phyloP scores from a whole-genome alignment of 1,139 yeast genomes.

The Zygoascus sp. region DNA sequence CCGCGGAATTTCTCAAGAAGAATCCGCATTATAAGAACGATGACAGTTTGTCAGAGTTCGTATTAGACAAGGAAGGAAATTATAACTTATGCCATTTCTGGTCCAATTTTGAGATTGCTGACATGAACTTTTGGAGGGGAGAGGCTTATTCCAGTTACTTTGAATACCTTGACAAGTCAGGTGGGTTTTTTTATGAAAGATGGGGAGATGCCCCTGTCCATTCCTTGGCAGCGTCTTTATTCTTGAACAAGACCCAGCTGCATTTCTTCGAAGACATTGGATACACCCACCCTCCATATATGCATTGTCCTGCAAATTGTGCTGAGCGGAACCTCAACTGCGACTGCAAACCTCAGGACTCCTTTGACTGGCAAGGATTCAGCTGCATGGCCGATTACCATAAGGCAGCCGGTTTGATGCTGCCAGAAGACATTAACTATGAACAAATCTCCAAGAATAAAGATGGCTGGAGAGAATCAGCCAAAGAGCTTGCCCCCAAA shows the following conservation, averaged over 20 bases:
- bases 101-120: slow-evolving; percentile 83
- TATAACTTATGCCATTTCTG: slow-evolving; percentile 84
- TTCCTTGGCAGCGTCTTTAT: slow-evolving; percentile 77
- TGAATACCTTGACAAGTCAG: slow-evolving; percentile 66
- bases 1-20: slow-evolving; percentile 58
- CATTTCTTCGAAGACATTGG: slow-evolving; percentile 84
- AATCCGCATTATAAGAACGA: slow-evolving; percentile 62
- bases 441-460: not conserved
- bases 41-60: slow-evolving; percentile 66
- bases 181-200: slow-evolving; percentile 86
- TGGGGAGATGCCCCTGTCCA: slow-evolving; percentile 96
- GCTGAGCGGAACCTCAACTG: slow-evolving; percentile 34
- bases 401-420: slow-evolving; percentile 35
- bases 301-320: slow-evolving; percentile 48
- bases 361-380: slow-evolving; percentile 81
- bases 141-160: slow-evolving; percentile 66
- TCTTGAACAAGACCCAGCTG: slow-evolving; percentile 58
- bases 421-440: slow-evolving; percentile 3
- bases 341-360: slow-evolving; percentile 51
- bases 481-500: not conserved
- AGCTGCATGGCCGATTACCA: slow-evolving; percentile 75
- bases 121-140: slow-evolving; percentile 67
- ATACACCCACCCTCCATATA: slow-evolving; percentile 64
- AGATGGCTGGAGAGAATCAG: slow-evolving; percentile 5
- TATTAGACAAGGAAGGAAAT: slow-evolving; percentile 57